Evolutionary conservation across 345 rosid species (phyloP).

Genomic region (Odontarrhena argentea): DNA sequence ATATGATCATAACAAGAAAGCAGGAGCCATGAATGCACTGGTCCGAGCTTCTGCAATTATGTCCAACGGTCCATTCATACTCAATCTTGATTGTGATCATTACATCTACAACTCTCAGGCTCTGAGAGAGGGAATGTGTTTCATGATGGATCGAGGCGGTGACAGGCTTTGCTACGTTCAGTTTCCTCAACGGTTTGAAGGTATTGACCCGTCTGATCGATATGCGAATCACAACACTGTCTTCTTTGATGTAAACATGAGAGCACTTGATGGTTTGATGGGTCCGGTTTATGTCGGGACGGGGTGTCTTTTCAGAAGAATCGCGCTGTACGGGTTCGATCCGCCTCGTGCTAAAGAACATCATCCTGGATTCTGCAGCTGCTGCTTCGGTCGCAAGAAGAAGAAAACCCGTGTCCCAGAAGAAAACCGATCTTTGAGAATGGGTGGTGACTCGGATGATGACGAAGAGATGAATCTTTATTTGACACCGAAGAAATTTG

Average conservation of each 20-base stretch:
- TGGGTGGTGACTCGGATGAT: slow-evolving; percentile 93
- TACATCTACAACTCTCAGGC: slow-evolving; percentile 96
- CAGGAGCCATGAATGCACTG: slow-evolving; percentile 98
- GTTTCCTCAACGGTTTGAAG: slow-evolving; percentile 98
- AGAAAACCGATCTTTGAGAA: slow-evolving; percentile 83
- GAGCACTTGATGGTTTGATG: slow-evolving; percentile 98
- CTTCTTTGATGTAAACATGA: slow-evolving; percentile 97
- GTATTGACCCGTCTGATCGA: slow-evolving; percentile 97
- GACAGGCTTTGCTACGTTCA: slow-evolving; percentile 93
- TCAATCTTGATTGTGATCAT: slow-evolving; percentile 98
- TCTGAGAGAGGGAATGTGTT: slow-evolving; percentile 98
- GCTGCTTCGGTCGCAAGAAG: slow-evolving; percentile 70
- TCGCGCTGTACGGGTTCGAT: slow-evolving; percentile 90
- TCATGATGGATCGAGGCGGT: slow-evolving; percentile 99
- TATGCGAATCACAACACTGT: slow-evolving; percentile 98
- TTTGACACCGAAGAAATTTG: slow-evolving; percentile 76
- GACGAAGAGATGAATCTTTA: slow-evolving; percentile 92
- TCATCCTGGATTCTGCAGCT: slow-evolving; percentile 74
- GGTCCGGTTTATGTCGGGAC: slow-evolving; percentile 98
- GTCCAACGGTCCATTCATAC: slow-evolving; percentile 98
- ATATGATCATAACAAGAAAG: slow-evolving; percentile 98
- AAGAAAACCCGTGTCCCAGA: slow-evolving; percentile 63
- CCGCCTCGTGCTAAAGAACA: slow-evolving; percentile 90
- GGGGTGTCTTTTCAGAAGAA: slow-evolving; percentile 93
- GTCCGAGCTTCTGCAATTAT: slow-evolving; percentile 98